Evolutionary conservation across 257 asterid species (phyloP).

Genomic region (Fraxinus pennsylvanica): DNA sequence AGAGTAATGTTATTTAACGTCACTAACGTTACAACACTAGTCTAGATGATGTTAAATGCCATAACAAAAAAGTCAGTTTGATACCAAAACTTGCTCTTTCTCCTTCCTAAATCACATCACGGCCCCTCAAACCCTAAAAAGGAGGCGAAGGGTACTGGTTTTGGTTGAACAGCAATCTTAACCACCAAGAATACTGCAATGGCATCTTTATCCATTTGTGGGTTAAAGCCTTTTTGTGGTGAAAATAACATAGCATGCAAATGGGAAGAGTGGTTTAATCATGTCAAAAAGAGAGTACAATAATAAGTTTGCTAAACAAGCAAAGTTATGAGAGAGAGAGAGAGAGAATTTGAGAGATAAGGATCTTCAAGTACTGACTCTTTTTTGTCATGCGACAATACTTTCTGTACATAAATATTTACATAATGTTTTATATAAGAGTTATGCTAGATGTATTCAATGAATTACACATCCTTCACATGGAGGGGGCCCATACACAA

Average conservation of each 20-base stretch:
- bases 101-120: background rate
- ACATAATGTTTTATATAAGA: no score
- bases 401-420: no score
- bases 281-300: background rate
- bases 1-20: no score
- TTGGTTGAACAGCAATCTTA: background rate
- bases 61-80: no score
- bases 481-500: no score
- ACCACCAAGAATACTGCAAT: slow-evolving; percentile 14
- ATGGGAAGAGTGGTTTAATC: slow-evolving; percentile 22
- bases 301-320: slow-evolving; percentile 49
- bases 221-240: slow-evolving; percentile 33
- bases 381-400: no score
- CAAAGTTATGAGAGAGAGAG: slow-evolving; percentile 23
- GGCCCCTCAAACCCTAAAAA: background rate
- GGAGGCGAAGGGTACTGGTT: background rate
- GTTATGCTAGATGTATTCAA: no score
- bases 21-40: no score
- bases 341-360: background rate
- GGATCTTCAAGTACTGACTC: background rate
- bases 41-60: no score
- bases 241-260: slow-evolving; percentile 47
- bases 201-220: slow-evolving; percentile 34
- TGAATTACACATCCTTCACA: no score
- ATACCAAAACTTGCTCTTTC: background rate